Percentiles rank a stretch among this genome's conserved stretches.
These are phyloP conservation scores for Microsporum ferrugineum DNA, from an alignment of 2,329 filamentous ascomycete genomes.

Conservation along the genomic window DNA sequence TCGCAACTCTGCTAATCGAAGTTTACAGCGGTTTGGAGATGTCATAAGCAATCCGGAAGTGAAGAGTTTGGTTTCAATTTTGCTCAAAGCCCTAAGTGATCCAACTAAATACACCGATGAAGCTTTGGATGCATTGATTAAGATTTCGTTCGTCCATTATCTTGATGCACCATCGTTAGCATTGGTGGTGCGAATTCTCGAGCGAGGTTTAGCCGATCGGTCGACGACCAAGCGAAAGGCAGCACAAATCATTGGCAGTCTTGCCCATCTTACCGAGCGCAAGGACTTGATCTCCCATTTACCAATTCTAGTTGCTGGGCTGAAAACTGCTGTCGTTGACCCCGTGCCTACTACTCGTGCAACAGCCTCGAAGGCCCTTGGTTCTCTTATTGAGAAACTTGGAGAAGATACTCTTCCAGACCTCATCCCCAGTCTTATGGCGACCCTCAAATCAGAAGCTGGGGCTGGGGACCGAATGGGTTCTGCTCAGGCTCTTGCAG, in stretches of 20 bases:
- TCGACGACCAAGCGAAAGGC: conserved; percentile 95
- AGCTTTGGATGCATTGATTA: conserved; percentile 85
- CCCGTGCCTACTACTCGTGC: conserved; percentile 93
- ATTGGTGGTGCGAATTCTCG: conserved; percentile 85
- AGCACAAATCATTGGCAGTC: conserved; percentile 91
- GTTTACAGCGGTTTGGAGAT: conserved; percentile 93
- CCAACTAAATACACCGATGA: conserved; percentile 95
- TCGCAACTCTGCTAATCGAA: conserved; percentile 79
- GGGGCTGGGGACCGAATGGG: conserved; percentile 92
- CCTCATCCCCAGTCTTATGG: conserved; percentile 94
- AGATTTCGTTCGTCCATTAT: conserved; percentile 97
- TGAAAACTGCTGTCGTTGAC: conserved; percentile 82
- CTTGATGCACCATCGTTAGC: conserved; percentile 94
- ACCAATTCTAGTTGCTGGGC: conserved; percentile 79
- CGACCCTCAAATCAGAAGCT: conserved; percentile 92
- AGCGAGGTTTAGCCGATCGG: conserved; percentile 79
- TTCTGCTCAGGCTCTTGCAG: conserved; percentile 89
- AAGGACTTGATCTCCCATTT: conserved; percentile 87
- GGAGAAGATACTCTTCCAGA: conserved; percentile 94
- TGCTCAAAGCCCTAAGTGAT: conserved; percentile 93
- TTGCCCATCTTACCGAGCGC: conserved; percentile 91
- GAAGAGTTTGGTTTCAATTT: conserved; percentile 77
- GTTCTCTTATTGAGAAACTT: conserved; percentile 94
- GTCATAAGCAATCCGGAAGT: conserved; percentile 98
- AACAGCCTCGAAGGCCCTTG: conserved; percentile 88